These are phyloP conservation scores for Cyclotella choctawhatcheeana DNA, from an alignment of 108 stramenopile genomes.

Conservation along the genomic window DNA sequence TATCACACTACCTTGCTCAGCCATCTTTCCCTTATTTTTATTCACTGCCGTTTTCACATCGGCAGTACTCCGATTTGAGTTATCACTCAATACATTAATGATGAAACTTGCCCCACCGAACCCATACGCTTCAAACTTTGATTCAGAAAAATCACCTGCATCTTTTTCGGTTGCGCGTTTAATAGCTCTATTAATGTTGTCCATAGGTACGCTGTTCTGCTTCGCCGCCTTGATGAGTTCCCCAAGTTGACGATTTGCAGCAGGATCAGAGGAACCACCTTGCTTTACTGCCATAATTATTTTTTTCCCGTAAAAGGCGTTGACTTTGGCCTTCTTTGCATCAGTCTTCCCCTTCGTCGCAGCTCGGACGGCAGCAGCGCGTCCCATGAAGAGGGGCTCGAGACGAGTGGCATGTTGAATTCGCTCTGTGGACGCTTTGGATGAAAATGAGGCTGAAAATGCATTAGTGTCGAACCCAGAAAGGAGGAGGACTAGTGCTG, in stretches of 20 bases:
- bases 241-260: constrained; percentile 71
- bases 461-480: no score
- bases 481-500: background rate
- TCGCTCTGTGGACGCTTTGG: background rate
- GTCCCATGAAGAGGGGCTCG: constrained; percentile 76
- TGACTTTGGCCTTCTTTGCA: constrained; percentile 84
- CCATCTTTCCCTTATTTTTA: constrained; percentile 84
- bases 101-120: constrained; percentile 73
- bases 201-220: constrained; percentile 81
- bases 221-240: constrained; percentile 88
- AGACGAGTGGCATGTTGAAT: constrained; percentile 5
- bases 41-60: constrained; percentile 78
- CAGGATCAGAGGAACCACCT: constrained; percentile 83
- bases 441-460: background rate
- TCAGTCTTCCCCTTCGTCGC: constrained; percentile 90
- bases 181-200: constrained; percentile 90
- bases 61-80: constrained; percentile 81
- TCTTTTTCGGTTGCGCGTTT: constrained; percentile 84
- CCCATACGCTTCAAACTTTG: constrained; percentile 83
- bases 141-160: constrained; percentile 80
- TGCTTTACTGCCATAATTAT: constrained; percentile 91
- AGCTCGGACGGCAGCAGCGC: constrained; percentile 89
- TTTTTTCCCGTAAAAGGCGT: constrained; percentile 86
- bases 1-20: constrained; percentile 83
- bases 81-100: constrained; percentile 88